A percentile compares a stretch with the other conserved stretches of the same genome.
Evolutionary conservation across 306 rosid species (phyloP).

Genomic region (Sindora glabra): DNA sequence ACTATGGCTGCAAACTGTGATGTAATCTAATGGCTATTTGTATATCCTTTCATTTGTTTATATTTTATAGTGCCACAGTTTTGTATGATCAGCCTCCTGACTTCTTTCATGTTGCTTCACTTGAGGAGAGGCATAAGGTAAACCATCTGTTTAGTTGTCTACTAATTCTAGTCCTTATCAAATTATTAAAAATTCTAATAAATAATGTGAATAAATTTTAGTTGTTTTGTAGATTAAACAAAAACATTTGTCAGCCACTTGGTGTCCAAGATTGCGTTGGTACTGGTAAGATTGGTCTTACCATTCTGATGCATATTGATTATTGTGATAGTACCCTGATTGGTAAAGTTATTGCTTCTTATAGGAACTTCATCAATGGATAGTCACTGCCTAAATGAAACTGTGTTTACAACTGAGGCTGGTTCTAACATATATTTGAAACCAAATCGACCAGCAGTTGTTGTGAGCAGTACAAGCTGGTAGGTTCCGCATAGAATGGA

Average conservation of each 20-base stretch:
- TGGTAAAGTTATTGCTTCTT: conserved; percentile 8
- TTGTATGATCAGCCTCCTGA: conserved; percentile 97
- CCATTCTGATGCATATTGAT: background rate
- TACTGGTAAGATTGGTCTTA: conserved; percentile 37
- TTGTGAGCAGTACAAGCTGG: conserved; percentile 99
- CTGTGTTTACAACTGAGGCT: conserved; percentile 46
- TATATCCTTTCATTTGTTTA: background rate
- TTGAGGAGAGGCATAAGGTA: conserved; percentile 83
- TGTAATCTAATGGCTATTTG: conserved; percentile 5
- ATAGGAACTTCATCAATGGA: conserved; percentile 33
- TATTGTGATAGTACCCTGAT: background rate
- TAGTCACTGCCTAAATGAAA: conserved; percentile 38
- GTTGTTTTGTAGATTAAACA: conserved; percentile 74
- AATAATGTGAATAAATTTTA: conserved; percentile 24
- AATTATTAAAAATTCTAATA: conserved; percentile 10
- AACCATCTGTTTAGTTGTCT: conserved; percentile 8
- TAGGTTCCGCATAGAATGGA: conserved; percentile 19
- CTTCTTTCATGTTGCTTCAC: conserved; percentile 69
- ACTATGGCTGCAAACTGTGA: background rate
- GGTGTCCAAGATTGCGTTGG: conserved; percentile 63
- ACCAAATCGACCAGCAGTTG: conserved; percentile 75
- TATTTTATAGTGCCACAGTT: conserved; percentile 38
- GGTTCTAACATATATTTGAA: conserved; percentile 40
- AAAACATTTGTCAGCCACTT: conserved; percentile 46
- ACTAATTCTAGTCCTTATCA: conserved; percentile 1